Evolutionary conservation across 1,284 basidiomycete species (phyloP).

Genomic region (Vanrija sp.): DNA sequence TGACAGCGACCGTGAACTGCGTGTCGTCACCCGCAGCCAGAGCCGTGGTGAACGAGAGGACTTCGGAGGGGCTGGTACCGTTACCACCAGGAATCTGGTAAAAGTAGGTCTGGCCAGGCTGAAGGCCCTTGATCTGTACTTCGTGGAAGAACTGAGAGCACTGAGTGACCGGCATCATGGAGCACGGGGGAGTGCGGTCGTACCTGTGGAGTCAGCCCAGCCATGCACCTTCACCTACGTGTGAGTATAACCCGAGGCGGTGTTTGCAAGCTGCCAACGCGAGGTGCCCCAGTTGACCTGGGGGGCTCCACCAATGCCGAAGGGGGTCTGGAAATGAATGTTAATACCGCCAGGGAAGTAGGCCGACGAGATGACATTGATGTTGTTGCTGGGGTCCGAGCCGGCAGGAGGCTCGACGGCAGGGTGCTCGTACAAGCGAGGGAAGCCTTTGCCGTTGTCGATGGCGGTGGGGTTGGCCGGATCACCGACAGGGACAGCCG

Average conservation of each 20-base stretch:
- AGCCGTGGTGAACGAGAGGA: conserved; percentile 27
- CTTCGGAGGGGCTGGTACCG: conserved; percentile 26
- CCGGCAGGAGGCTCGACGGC: conserved; percentile 10
- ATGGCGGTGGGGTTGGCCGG: conserved; percentile 23
- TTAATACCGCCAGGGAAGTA: conserved; percentile 28
- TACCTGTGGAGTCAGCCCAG: conserved; percentile 10
- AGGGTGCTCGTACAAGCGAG: conserved; percentile 22
- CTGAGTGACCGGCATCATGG: conserved; percentile 25
- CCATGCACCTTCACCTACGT: conserved; percentile 9
- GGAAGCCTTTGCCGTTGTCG: conserved; percentile 26
- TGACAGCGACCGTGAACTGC: conserved; percentile 31
- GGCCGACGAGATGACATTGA: conserved; percentile 32
- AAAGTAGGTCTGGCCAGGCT: conserved; percentile 24
- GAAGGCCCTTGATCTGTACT: conserved; percentile 17
- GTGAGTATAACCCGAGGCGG: conserved; percentile 16
- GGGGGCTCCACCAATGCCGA: conserved; percentile 27
- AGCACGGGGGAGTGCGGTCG: conserved; percentile 32
- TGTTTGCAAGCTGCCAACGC: conserved; percentile 12
- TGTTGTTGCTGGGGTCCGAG: conserved; percentile 32
- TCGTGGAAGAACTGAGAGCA: conserved; percentile 35
- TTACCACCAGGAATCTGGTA: conserved; percentile 37
- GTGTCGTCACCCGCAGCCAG: conserved; percentile 11
- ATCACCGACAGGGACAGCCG: conserved; percentile 28
- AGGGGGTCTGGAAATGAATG: conserved; percentile 37
- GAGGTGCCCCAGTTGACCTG: conserved; percentile 20